Evolutionary conservation across 176 grass and related monocot species (phyloP).

Genomic region (Otatea glauca): DNA sequence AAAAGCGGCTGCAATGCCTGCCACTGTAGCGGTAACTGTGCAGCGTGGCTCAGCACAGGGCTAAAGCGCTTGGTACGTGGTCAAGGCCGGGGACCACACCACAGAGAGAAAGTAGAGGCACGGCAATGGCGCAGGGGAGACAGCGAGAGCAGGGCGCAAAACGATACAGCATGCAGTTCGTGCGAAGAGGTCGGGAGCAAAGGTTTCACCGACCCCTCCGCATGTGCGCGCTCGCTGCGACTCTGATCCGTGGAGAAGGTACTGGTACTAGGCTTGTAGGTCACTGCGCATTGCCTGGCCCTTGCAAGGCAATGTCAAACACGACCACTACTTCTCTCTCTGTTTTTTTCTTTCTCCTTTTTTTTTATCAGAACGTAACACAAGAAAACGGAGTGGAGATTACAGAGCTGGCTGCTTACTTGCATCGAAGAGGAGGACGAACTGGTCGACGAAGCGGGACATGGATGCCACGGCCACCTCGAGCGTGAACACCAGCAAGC

Average conservation of each 20-base stretch:
- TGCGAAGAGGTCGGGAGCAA: background rate
- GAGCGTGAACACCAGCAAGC: constrained; percentile 90
- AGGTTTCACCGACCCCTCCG: constrained; percentile 37
- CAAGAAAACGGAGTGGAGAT: background rate
- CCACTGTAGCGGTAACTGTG: constrained; percentile 17
- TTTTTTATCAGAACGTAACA: background rate
- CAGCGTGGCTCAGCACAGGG: background rate
- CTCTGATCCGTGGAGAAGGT: constrained; percentile 23
- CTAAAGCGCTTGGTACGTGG: background rate
- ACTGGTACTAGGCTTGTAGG: background rate
- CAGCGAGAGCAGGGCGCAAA: background rate
- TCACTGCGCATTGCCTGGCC: constrained; percentile 4
- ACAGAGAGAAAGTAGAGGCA: background rate
- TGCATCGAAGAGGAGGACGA: constrained; percentile 92
- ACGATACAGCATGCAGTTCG: background rate
- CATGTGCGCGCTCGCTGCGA: constrained; percentile 41
- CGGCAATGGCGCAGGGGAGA: background rate
- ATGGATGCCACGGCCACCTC: constrained; percentile 90
- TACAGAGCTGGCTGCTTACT: constrained; percentile 53
- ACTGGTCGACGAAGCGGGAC: constrained; percentile 93
- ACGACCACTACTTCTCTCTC: background rate
- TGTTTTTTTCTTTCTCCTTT: background rate
- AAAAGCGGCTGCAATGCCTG: constrained; percentile 34
- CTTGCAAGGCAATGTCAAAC: constrained; percentile 21
- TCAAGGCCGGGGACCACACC: constrained; percentile 40